Evolutionary conservation across 1,284 basidiomycete species (phyloP), one percentile per base, ranked within the genome.

Genomic region (Tilletia horrida): DNA sequence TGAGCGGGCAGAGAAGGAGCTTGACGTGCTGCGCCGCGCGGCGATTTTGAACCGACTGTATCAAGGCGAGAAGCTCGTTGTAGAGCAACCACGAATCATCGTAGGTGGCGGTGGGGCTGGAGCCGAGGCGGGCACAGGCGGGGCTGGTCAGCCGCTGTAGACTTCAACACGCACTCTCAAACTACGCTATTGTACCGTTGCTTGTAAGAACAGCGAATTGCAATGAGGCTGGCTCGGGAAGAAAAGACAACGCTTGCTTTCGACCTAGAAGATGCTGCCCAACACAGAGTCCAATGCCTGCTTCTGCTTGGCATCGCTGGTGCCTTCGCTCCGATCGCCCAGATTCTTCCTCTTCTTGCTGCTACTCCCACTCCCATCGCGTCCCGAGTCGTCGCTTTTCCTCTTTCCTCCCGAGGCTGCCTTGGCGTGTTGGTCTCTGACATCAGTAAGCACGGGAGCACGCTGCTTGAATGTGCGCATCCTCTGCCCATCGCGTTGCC

Each of bases 1-100:
- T 67, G 23, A 18, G 71, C 66, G 61, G 25, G 52, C 29, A 21
- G 71, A 3, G 29, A 64, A 65, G 57, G 71, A 72, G 21, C 50
- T 72, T 18, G 48, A 66, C 6, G 71, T 64, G 31, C 69, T 81
- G n/a, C 70, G 76, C 63, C 71, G 80, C 21, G 76, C 79, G 14
- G 80, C 79, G 14, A 67, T 81, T 40, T 75, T 73, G 68, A 81
- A 81, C 67, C 65, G 74, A 14, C 66, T 81, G 66, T 81, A 81
- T 67, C 76, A 76, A 50, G 79, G 77, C 27, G 78, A 81, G 69
- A 74, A 73, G 67, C 73, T 81, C 4, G 79, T 81, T 3, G 78
- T 81, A 1, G 80, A 81, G 65, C 68, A 73, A 69, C 77, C 77
- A 43, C 68, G 62, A 43, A 66, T 79, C 25, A 74, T 79, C 52